These are phyloP conservation scores for Septoria linicola DNA, from an alignment of 2,329 filamentous ascomycete species.

Conservation along the genomic window DNA sequence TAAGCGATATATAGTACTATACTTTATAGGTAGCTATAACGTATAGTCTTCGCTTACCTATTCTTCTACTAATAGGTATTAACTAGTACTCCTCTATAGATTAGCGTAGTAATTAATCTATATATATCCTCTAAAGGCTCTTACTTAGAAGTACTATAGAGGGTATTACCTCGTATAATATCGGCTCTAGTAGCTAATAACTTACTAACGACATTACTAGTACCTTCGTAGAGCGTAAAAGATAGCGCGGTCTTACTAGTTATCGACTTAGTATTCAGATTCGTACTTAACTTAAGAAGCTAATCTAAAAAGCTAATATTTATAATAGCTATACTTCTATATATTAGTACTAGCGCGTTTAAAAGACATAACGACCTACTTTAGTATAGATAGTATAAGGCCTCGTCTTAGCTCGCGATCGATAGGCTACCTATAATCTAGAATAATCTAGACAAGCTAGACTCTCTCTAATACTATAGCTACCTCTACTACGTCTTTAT, in stretches of 20 bases:
- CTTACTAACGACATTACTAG: too few relatives aligned
- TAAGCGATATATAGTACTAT: constrained; percentile 9
- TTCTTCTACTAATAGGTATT: constrained; percentile 7
- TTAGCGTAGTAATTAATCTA: constrained; percentile 1
- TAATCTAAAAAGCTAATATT: constrained; percentile 1
- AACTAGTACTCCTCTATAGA: not conserved
- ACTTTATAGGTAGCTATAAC: not conserved
- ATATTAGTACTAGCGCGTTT: too few relatives aligned
- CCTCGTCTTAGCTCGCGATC: constrained; percentile 1
- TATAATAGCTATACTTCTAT: constrained; percentile 1
- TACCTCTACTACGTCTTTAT: constrained; percentile 6
- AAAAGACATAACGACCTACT: not conserved
- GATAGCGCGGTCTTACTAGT: too few relatives aligned
- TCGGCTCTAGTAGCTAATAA: too few relatives aligned
- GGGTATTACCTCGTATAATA: too few relatives aligned
- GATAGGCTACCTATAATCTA: constrained; percentile 4
- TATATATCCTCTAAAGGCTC: too few relatives aligned
- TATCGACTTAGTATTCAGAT: constrained; percentile 3
- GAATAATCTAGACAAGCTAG: not conserved
- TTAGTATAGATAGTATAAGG: constrained; percentile 8
- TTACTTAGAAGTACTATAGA: too few relatives aligned
- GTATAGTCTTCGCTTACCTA: not conserved
- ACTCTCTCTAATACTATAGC: not conserved
- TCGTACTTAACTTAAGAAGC: not conserved
- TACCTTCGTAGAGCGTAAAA: too few relatives aligned